Conservation (phyloP, 2,329 filamentous ascomycete genomes). For the Aspergillus arachidicola region DNA sequence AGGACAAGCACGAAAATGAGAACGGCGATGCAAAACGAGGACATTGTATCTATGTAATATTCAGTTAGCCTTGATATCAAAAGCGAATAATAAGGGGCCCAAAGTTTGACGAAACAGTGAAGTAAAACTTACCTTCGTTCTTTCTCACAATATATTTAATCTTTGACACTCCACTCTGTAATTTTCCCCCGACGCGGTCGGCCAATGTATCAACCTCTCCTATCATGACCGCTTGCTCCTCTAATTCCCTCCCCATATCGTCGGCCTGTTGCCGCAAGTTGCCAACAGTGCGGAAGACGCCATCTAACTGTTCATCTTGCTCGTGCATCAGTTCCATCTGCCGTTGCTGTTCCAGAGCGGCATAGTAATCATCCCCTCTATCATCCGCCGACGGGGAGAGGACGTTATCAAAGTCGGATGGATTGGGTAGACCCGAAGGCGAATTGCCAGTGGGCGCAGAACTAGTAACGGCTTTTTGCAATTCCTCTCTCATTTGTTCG, state of each 20-base stretch:
- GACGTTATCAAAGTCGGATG: constrained; percentile 56
- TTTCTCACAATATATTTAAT: constrained; percentile 80
- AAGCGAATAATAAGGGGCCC: constrained; percentile 2
- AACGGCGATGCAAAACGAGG: constrained; percentile 86
- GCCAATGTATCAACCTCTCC: constrained; percentile 81
- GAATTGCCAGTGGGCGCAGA: constrained; percentile 20
- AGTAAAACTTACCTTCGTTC: constrained; percentile 77
- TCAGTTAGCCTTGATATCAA: not conserved
- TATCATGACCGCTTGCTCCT: constrained; percentile 90
- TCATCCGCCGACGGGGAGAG: constrained; percentile 45
- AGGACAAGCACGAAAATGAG: constrained; percentile 88
- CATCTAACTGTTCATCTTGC: constrained; percentile 90
- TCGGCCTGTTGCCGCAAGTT: constrained; percentile 88
- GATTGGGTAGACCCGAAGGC: constrained; percentile 57
- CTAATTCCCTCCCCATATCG: constrained; percentile 93
- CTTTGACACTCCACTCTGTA: constrained; percentile 85
- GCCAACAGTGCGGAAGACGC: constrained; percentile 89
- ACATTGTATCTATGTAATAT: constrained; percentile 60
- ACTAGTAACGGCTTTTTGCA: constrained; percentile 61
- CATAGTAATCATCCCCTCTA: constrained; percentile 65
- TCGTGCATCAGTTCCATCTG: constrained; percentile 91
- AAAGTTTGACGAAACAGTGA: not conserved
- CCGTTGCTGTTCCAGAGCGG: constrained; percentile 85
- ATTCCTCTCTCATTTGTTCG: constrained; percentile 83
- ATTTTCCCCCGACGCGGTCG: constrained; percentile 81